Base-by-base conservation (phyloP, 2,329 filamentous ascomycete genomes). In the Sporothrix phasma region DNA sequence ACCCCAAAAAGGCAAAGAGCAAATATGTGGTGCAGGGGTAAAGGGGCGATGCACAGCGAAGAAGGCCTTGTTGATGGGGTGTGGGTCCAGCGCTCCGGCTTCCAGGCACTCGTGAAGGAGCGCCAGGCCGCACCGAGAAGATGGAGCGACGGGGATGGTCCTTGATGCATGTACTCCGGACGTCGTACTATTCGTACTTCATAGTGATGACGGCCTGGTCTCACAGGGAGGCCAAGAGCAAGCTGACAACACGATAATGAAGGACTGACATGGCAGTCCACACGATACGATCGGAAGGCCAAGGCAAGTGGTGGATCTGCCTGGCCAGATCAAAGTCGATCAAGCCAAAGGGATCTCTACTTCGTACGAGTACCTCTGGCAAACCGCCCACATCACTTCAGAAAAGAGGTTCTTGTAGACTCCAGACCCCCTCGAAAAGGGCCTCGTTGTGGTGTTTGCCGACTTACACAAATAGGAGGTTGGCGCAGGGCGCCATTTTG, bases 401-500 rank as follows among this genome's bases (percentile, higher is more conserved):
- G 3, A 17, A 49, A 53, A 11, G 31, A n/a, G n/a, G n/a, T n/a
- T n/a, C n/a, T n/a, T n/a, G n/a, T n/a, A n/a, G n/a, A n/a, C n/a
- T n/a, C n/a, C n/a, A n/a, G 29, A 29, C 53, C 41, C 53, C n/a
- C 34, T 37, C 34, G 15, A 13, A 37, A 37, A 37, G 11, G 11
- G 34, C 22, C 7, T n/a, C 19, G 19, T 47, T 3, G 45, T 26
- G 45, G 3, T 47, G 45, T 26, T 22, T 5, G 26, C 22, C 19
- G 54, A 58, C 54, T 58, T 58, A 58, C 56, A 59, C 56, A 59
- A 45, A 43, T 59, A 59, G 39, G 24, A 59, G 56, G 56, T 29
- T 43, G 24, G 56, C 24, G 37, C 56, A 45, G 39, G 39, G 39
- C 56, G 56, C 19, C 29, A 5, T 34, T 31, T 31, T 39, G 31